phyloP scores from a whole-genome alignment of 2,329 filamentous ascomycete species.

The Ceratocystis destructans region DNA sequence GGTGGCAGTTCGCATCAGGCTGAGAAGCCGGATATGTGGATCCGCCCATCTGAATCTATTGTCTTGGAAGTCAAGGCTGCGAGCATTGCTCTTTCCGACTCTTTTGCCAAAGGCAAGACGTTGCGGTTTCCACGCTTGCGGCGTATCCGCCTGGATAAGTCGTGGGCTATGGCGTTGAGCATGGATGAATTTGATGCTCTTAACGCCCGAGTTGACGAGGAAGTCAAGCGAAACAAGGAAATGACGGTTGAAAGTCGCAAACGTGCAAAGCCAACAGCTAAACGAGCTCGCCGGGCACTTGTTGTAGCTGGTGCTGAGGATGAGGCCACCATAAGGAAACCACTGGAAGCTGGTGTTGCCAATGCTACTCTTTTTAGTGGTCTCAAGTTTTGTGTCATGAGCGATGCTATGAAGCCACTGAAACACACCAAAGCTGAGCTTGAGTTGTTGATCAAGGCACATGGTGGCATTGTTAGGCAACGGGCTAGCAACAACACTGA shows the following conservation, averaged over 20 bases:
- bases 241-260: slow-evolving; percentile 63
- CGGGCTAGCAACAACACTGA: slow-evolving; percentile 40
- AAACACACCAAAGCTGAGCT: slow-evolving; percentile 69
- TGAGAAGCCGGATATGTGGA: slow-evolving; percentile 85
- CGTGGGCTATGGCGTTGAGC: slow-evolving; percentile 68
- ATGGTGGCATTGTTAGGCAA: slow-evolving; percentile 71
- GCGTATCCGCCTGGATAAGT: slow-evolving; percentile 63
- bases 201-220: slow-evolving; percentile 54
- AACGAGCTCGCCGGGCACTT: slow-evolving; percentile 54
- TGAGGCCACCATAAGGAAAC: not conserved
- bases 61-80: slow-evolving; percentile 84
- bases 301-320: slow-evolving; percentile 52
- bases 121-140: slow-evolving; percentile 88
- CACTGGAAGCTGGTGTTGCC: slow-evolving; percentile 21
- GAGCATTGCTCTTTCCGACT: slow-evolving; percentile 57
- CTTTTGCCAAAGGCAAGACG: slow-evolving; percentile 64
- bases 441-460: slow-evolving; percentile 65
- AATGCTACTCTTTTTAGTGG: slow-evolving; percentile 57
- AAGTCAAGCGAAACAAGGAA: slow-evolving; percentile 51
- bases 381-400: slow-evolving; percentile 70
- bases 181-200: slow-evolving; percentile 64
- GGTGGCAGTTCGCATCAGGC: slow-evolving; percentile 51
- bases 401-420: slow-evolving; percentile 52
- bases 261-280: slow-evolving; percentile 30
- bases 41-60: slow-evolving; percentile 73